These are phyloP conservation scores for Blastocystis sp. DNA, from an alignment of 352 stramenopile species.

Conservation along the genomic window DNA sequence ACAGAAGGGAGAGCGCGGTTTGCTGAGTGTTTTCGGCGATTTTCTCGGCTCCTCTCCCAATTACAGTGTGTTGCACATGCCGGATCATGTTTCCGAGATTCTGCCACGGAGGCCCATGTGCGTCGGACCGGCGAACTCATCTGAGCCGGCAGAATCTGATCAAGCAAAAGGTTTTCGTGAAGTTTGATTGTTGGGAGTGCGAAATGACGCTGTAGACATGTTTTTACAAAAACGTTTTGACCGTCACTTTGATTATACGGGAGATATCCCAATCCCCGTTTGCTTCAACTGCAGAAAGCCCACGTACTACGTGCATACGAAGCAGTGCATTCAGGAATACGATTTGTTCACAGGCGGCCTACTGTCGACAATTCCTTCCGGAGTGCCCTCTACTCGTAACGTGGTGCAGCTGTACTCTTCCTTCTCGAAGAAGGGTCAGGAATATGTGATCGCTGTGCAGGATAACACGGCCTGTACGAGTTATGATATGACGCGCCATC, in stretches of 20 bases:
- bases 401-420: slow-evolving; percentile 52
- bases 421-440: slow-evolving; percentile 68
- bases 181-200: not conserved
- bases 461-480: slow-evolving; percentile 39
- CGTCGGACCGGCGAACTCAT: not conserved
- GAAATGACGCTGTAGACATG: slow-evolving; percentile 30
- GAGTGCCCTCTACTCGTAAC: slow-evolving; percentile 36
- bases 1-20: not conserved
- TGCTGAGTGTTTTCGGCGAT: no score
- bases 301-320: slow-evolving; percentile 69
- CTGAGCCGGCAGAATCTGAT: not conserved
- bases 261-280: slow-evolving; percentile 67
- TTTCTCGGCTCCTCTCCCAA: no score
- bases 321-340: slow-evolving; percentile 65
- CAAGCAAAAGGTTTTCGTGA: not conserved
- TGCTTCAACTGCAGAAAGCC: slow-evolving; percentile 67
- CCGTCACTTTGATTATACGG: slow-evolving; percentile 67
- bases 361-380: slow-evolving; percentile 63
- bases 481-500: slow-evolving; percentile 68
- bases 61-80: no score
- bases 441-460: slow-evolving; percentile 65
- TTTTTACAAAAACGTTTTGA: slow-evolving; percentile 70
- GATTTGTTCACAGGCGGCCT: slow-evolving; percentile 69
- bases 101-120: not conserved
- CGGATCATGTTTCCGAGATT: not conserved